Conservation (phyloP, 2,329 filamentous ascomycete genomes). For the Cryphonectria radicalis region DNA sequence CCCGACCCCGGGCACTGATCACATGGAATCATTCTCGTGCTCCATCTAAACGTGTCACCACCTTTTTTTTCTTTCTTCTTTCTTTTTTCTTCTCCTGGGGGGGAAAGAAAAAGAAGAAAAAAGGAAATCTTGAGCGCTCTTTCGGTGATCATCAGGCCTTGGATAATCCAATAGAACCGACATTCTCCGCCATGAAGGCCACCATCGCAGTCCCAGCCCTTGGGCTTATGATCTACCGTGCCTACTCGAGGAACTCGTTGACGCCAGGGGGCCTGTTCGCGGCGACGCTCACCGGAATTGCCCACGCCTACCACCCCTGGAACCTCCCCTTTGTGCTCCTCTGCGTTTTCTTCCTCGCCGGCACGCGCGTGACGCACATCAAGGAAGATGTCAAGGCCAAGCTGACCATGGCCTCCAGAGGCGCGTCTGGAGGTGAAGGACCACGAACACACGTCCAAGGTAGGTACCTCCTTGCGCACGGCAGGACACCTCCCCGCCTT, state of each 20-base stretch:
- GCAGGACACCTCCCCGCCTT: background rate
- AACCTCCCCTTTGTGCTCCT: slow-evolving; percentile 87
- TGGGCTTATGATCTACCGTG: slow-evolving; percentile 65
- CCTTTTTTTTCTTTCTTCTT: background rate
- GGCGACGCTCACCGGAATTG: slow-evolving; percentile 73
- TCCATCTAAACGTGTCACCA: background rate
- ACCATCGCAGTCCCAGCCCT: slow-evolving; percentile 63
- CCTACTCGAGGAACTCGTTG: slow-evolving; percentile 74
- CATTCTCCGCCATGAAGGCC: slow-evolving; percentile 55
- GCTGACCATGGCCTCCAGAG: slow-evolving; percentile 77
- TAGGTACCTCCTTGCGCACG: slow-evolving; percentile 32
- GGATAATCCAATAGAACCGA: no score
- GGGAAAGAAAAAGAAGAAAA: no score
- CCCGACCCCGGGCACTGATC: background rate
- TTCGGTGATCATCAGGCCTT: no score
- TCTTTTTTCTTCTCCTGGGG: no score
- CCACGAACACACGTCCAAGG: slow-evolving; percentile 83
- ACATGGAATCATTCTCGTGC: background rate
- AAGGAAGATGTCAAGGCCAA: slow-evolving; percentile 85
- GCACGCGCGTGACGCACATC: slow-evolving; percentile 84
- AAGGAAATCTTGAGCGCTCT: background rate
- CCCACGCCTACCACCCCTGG: slow-evolving; percentile 92
- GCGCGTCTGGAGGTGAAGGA: slow-evolving; percentile 76
- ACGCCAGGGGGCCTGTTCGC: slow-evolving; percentile 75
- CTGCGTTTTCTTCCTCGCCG: slow-evolving; percentile 83